Evolutionary conservation across 768 basidiomycete species (phyloP).

Genomic region (Russula sp.): DNA sequence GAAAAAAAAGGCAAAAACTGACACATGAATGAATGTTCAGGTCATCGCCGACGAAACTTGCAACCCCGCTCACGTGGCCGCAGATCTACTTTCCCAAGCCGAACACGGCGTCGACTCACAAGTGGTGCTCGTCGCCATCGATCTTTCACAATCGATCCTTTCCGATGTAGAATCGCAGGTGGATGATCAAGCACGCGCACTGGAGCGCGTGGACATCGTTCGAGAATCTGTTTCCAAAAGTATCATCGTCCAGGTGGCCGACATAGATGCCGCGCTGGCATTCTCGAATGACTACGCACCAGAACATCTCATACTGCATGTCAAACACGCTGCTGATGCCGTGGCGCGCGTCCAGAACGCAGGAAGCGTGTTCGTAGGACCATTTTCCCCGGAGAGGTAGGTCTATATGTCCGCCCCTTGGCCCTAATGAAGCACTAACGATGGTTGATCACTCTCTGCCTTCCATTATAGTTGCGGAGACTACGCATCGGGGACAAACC

Average conservation of each 20-base stretch:
- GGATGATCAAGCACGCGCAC: constrained; percentile 79
- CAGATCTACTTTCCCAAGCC: constrained; percentile 95
- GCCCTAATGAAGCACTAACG: neutral
- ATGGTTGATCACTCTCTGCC: constrained; percentile 12
- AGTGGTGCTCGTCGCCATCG: constrained; percentile 86
- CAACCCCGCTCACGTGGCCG: constrained; percentile 88
- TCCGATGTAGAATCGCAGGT: constrained; percentile 80
- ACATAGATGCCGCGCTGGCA: constrained; percentile 69
- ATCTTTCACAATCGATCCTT: constrained; percentile 59
- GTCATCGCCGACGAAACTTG: constrained; percentile 90
- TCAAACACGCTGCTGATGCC: constrained; percentile 63
- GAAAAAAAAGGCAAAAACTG: constrained; percentile 12
- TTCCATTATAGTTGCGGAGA: constrained; percentile 76
- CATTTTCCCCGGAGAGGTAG: constrained; percentile 93
- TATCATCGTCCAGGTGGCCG: constrained; percentile 72
- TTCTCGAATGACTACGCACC: constrained; percentile 99
- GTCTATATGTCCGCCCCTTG: constrained; percentile 25
- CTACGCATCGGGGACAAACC: constrained; percentile 98
- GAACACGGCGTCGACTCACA: constrained; percentile 99
- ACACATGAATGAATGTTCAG: constrained; percentile 41
- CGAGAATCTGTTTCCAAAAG: constrained; percentile 87
- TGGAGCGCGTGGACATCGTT: constrained; percentile 87
- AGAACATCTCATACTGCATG: constrained; percentile 92
- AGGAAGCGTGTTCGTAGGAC: constrained; percentile 94
- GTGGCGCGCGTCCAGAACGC: constrained; percentile 81